Percentiles rank a stretch among this genome's conserved stretches.
Conservation (phyloP, 495 filamentous ascomycete species). For the Aspergillus bridgeri region DNA sequence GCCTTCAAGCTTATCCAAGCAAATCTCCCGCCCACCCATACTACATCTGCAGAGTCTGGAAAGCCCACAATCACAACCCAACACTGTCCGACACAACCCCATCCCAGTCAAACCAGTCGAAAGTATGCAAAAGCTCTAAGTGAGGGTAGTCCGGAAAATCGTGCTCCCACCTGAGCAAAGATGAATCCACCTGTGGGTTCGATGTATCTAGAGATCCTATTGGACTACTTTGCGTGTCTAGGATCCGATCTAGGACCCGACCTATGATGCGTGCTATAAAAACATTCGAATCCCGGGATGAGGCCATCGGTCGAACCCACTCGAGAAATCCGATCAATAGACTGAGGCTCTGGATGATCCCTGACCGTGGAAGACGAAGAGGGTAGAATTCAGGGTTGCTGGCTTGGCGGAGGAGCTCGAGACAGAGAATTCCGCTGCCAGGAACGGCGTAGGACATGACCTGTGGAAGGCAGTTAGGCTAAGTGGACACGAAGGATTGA, state of each 20-base stretch:
- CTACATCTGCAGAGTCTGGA: too few relatives aligned
- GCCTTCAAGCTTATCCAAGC: too few relatives aligned
- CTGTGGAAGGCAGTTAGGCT: background rate
- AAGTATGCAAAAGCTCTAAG: constrained; percentile 6
- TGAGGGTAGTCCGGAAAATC: background rate
- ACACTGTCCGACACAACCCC: background rate
- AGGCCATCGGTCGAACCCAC: constrained; percentile 1
- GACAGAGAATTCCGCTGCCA: constrained; percentile 7
- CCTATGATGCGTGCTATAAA: constrained; percentile 1
- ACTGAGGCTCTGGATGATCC: constrained; percentile 4
- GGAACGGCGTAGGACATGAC: constrained; percentile 10
- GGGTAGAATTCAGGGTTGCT: background rate
- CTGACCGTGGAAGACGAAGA: constrained; percentile 1
- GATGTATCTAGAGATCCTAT: background rate
- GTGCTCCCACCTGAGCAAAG: background rate
- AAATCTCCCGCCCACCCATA: background rate
- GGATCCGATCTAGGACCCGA: constrained; percentile 6
- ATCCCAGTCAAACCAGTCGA: constrained; percentile 7
- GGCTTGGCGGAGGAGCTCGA: constrained; percentile 8
- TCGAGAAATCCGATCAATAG: constrained; percentile 6
- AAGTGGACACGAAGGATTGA: background rate
- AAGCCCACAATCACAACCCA: too few relatives aligned
- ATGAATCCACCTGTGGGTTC: background rate
- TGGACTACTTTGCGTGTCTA: background rate
- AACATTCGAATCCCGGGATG: background rate